Evolutionary conservation across 108 stramenopile genomes (phyloP).

Genomic region (Nitzschia putrida): DNA sequence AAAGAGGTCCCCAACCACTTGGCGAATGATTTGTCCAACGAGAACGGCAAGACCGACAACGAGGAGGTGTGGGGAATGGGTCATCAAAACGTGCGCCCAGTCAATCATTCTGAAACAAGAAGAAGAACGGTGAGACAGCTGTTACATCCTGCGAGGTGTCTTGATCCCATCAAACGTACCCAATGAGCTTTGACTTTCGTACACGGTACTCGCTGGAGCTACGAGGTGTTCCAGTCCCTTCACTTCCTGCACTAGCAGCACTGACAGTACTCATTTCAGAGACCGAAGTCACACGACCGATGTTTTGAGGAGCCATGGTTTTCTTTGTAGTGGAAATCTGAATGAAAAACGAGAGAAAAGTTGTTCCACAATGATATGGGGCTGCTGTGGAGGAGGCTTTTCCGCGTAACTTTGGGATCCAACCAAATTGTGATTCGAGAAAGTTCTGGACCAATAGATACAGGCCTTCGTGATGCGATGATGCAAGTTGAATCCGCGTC

Average conservation of each 20-base stretch:
- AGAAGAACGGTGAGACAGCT: background rate
- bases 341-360: background rate
- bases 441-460: no score
- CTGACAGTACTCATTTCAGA: slow-evolving; percentile 32
- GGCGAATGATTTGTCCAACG: slow-evolving; percentile 71
- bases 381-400: no score
- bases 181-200: slow-evolving; percentile 60
- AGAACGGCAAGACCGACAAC: slow-evolving; percentile 62
- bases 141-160: background rate
- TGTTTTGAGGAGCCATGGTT: slow-evolving; percentile 37
- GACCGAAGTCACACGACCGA: slow-evolving; percentile 36
- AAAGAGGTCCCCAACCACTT: slow-evolving; percentile 72
- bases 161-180: slow-evolving; percentile 43
- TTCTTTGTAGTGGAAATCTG: background rate
- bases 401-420: no score
- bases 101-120: slow-evolving; percentile 70
- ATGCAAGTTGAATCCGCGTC: slow-evolving; percentile 5
- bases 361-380: no score
- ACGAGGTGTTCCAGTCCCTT: slow-evolving; percentile 1
- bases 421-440: no score
- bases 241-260: slow-evolving; percentile 20
- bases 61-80: slow-evolving; percentile 75
- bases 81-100: slow-evolving; percentile 84
- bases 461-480: slow-evolving; percentile 9
- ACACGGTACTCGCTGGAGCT: slow-evolving; percentile 44